These are phyloP conservation scores for Syncephalis plumigaleata DNA, from an alignment of 371 early-diverging fungal genomes.

Conservation along the genomic window DNA sequence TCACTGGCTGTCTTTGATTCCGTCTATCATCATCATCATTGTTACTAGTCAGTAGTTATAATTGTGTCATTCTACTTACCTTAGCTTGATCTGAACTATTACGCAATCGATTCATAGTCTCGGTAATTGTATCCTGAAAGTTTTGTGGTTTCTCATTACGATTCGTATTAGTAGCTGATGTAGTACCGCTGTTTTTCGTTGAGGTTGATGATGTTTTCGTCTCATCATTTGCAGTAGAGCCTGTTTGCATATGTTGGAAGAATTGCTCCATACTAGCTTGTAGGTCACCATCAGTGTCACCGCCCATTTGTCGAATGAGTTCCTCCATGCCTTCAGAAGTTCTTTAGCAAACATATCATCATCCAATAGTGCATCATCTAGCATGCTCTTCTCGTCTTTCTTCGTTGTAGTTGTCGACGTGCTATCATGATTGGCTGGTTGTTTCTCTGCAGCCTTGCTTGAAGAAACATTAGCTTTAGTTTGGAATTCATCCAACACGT, in stretches of 20 bases:
- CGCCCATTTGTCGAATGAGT: conserved; percentile 36
- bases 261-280: conserved; percentile 45
- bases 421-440: conserved; percentile 6
- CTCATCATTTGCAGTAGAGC: conserved; percentile 4
- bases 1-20: conserved; percentile 31
- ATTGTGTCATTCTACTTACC: conserved; percentile 22
- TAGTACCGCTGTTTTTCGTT: conserved; percentile 5
- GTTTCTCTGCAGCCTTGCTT: background rate
- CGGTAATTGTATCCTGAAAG: conserved; percentile 64
- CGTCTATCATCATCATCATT: background rate
- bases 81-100: conserved; percentile 66
- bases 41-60: background rate
- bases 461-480: conserved; percentile 2
- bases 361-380: conserved; percentile 27
- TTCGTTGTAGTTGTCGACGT: background rate
- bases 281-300: conserved; percentile 20
- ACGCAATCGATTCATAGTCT: conserved; percentile 71
- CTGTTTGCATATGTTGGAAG: conserved; percentile 24
- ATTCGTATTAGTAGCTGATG: conserved; percentile 1
- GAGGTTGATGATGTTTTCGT: conserved; percentile 7
- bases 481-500: conserved; percentile 28
- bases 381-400: no score
- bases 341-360: conserved; percentile 55
- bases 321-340: conserved; percentile 59
- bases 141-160: background rate